These are phyloP conservation scores for Ophioceras dolichostomum DNA, from an alignment of 2,329 filamentous ascomycete genomes.

Conservation along the genomic window DNA sequence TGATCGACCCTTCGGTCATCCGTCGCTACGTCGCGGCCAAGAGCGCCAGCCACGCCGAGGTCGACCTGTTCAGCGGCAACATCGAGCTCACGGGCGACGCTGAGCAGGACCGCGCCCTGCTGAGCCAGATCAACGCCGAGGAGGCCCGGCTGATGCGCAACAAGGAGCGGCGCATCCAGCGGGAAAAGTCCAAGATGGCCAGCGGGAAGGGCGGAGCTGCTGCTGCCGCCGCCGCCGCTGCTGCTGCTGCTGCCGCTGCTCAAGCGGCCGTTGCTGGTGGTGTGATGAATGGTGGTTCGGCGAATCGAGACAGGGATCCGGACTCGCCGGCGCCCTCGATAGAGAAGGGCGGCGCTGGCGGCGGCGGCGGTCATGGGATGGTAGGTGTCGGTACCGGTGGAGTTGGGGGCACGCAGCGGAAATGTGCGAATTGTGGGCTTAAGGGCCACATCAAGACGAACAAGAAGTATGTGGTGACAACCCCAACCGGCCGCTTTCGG, in stretches of 20 bases:
- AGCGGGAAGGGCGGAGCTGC: conserved; percentile 17
- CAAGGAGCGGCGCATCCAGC: conserved; percentile 76
- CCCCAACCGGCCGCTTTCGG: background rate
- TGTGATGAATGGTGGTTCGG: background rate
- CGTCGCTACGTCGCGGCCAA: conserved; percentile 75
- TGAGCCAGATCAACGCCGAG: conserved; percentile 55
- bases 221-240: too few species aligned
- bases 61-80: conserved; percentile 29
- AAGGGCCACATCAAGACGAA: conserved; percentile 98
- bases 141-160: conserved; percentile 80
- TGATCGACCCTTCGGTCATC: conserved; percentile 78
- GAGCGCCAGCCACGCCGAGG: conserved; percentile 54
- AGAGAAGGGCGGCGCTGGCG: conserved; percentile 29
- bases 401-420: conserved; percentile 56
- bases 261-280: too few species aligned
- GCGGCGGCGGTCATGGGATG: conserved; percentile 13
- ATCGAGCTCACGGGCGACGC: conserved; percentile 48
- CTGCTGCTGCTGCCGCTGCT: too few species aligned
- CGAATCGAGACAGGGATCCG: conserved; percentile 18
- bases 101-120: conserved; percentile 51
- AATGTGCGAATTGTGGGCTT: conserved; percentile 95
- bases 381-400: background rate
- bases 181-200: conserved; percentile 73
- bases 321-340: conserved; percentile 35
- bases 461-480: conserved; percentile 59